These are phyloP conservation scores for Fusarium euwallaceae DNA, from an alignment of 2,329 filamentous ascomycete species.

Conservation along the genomic window DNA sequence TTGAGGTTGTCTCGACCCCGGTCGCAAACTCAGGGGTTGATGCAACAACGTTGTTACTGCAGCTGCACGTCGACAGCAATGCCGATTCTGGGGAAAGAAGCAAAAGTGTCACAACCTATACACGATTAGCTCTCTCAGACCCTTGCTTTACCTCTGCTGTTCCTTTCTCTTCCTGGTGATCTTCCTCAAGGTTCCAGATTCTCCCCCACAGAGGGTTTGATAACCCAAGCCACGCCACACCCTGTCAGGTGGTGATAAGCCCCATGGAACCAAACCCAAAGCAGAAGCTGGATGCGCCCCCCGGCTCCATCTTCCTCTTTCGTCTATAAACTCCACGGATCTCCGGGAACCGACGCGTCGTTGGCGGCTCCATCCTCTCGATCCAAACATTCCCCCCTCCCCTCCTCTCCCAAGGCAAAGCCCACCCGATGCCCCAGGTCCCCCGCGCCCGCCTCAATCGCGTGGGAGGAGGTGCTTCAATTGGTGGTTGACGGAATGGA, in stretches of 20 bases:
- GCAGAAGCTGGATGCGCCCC: slow-evolving; percentile 34
- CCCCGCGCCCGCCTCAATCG: not conserved
- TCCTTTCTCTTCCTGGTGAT: not conserved
- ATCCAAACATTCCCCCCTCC: not conserved
- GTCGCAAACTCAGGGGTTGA: slow-evolving; percentile 3
- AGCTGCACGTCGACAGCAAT: not conserved
- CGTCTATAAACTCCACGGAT: slow-evolving; percentile 37
- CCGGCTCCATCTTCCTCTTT: slow-evolving; percentile 45
- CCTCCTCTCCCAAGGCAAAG: too few species aligned
- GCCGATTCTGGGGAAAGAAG: not conserved
- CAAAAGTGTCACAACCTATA: not conserved
- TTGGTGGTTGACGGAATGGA: slow-evolving; percentile 40
- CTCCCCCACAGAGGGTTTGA: not conserved
- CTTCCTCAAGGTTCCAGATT: not conserved
- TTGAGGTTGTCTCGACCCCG: not conserved
- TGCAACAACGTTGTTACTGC: not conserved
- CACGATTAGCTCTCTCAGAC: slow-evolving; percentile 8
- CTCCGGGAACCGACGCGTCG: slow-evolving; percentile 3
- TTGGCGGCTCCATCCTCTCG: not conserved
- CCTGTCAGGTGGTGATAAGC: slow-evolving; percentile 10
- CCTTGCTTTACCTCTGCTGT: not conserved
- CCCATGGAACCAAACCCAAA: slow-evolving; percentile 20
- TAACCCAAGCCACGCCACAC: not conserved
- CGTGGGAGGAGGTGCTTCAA: slow-evolving; percentile 2
- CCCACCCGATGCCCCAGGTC: too few species aligned